phyloP scores from a whole-genome alignment of 306 rosid species.

The Fagus crenata region DNA sequence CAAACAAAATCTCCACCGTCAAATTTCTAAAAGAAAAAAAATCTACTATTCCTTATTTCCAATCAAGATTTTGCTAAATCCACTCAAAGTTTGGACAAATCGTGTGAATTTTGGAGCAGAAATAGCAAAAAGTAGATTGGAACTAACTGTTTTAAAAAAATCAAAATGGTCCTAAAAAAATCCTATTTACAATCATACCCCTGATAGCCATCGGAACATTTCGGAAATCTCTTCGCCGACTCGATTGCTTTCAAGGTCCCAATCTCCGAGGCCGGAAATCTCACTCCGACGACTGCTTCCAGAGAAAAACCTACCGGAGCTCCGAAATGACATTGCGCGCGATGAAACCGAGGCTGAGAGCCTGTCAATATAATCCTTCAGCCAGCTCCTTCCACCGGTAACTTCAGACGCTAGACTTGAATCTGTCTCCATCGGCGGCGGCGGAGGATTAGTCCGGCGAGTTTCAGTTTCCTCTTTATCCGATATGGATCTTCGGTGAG shows the following conservation, averaged over 20 bases:
- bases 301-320: constrained; percentile 73
- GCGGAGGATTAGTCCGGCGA: not conserved
- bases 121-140: not conserved
- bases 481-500: constrained; percentile 49
- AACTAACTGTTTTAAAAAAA: not conserved
- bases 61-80: constrained; percentile 25
- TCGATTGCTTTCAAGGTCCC: constrained; percentile 56
- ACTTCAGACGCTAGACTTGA: constrained; percentile 51
- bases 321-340: constrained; percentile 67
- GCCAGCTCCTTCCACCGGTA: constrained; percentile 63
- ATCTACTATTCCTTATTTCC: constrained; percentile 4
- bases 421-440: constrained; percentile 38
- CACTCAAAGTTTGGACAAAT: not conserved
- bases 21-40: constrained; percentile 16
- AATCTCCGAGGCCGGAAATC: constrained; percentile 43
- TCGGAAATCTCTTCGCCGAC: constrained; percentile 83
- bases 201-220: constrained; percentile 88
- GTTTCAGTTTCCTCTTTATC: constrained; percentile 48
- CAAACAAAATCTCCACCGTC: constrained; percentile 14
- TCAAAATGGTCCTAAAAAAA: constrained; percentile 20
- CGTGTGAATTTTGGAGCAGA: constrained; percentile 1
- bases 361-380: constrained; percentile 75
- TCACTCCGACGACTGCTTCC: constrained; percentile 78
- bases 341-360: constrained; percentile 68
- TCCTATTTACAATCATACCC: constrained; percentile 62